Base-by-base conservation (phyloP, 108 stramenopile genomes). In the Cylindrotheca fusiformis region DNA sequence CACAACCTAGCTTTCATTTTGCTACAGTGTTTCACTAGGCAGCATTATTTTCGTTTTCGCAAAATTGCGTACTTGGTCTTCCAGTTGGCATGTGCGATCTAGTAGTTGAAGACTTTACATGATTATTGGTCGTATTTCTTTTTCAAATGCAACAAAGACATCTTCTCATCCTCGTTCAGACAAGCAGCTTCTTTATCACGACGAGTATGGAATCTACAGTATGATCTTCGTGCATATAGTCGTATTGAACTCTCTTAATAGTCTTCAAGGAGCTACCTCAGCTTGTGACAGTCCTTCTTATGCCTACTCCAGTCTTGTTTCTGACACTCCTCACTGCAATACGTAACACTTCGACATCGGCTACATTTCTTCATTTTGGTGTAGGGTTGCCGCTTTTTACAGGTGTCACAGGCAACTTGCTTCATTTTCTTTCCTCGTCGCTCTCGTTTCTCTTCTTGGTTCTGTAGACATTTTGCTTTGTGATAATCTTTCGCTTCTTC, bases 321-420 rank as follows among this genome's bases (percentile, higher is more conserved):
- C 67, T 81, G 80, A 57, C 80, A 81, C 51, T 81, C 76, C 19
- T 60, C 55, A 30, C 59, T 62, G 55, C 80, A 81, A 53, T 81
- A 81, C 8, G 72, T 77, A 10, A 68, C 76, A 8, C 41, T 47
- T 19, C 72, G 80, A 61, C 80, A 81, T 44, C 70, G 60, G 32
- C 65, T 60, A 55, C 79, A 80, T 57, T 80, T 80, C 30, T 80
- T 80, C 79, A 80, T 80, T 51, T 60, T 48, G 24, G 68, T 74
- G 27, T 67, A 70, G 4, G 78, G 52, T 24, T 58, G 65, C 27
- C 62, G 61, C 32, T 61, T 66, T 25, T 58, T 36, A 54, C 78
- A 79, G 48, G 68, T 70, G 64, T 74, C 65, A 61, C 78, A 79
- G 23, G 72, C 58, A 22, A 79, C 69, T 57, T 62, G 61, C 55